Evolutionary conservation across 176 grass and related monocot species (phyloP).

Genomic region (Elaeis guineensis): DNA sequence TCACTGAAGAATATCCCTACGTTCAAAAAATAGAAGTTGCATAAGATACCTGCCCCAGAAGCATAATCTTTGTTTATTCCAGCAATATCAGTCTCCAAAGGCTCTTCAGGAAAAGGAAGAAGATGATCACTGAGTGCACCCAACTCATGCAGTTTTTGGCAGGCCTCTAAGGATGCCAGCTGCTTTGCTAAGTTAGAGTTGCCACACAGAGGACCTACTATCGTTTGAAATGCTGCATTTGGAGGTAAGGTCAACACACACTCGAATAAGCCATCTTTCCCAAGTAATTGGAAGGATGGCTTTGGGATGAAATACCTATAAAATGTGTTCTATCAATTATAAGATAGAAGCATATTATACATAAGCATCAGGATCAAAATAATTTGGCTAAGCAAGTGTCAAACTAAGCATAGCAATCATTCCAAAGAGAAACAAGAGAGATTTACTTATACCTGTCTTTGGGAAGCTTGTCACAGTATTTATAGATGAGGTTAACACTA

Average conservation of each 20-base stretch:
- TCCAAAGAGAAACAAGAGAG: too few species aligned
- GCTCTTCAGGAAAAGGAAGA: conserved; percentile 6
- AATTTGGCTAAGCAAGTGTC: too few species aligned
- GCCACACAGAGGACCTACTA: conserved; percentile 3
- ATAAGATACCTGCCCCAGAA: conserved; percentile 5
- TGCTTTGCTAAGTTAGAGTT: conserved; percentile 8
- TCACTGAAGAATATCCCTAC: too few species aligned
- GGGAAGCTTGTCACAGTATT: conserved; percentile 13
- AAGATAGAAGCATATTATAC: too few species aligned
- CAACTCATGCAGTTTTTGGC: conserved; percentile 11
- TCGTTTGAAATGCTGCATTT: conserved; percentile 16
- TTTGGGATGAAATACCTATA: conserved; percentile 11
- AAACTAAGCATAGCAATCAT: too few species aligned
- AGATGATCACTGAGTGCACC: conserved; percentile 6
- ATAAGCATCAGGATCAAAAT: too few species aligned
- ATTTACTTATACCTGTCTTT: conserved; percentile 3
- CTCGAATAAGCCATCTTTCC: conserved; percentile 1
- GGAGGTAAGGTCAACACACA: conserved; percentile 9
- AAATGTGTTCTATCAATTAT: too few species aligned
- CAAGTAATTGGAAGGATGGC: neutral
- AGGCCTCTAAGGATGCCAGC: conserved; percentile 10
- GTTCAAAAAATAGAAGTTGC: too few species aligned
- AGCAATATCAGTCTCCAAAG: neutral
- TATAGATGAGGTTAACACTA: conserved; percentile 10
- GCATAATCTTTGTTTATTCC: conserved; percentile 4